A percentile compares a stretch with the other conserved stretches of the same genome.
These are phyloP conservation scores for Davidsoniella eucalypti DNA, from an alignment of 2,329 filamentous ascomycete species.

Conservation along the genomic window DNA sequence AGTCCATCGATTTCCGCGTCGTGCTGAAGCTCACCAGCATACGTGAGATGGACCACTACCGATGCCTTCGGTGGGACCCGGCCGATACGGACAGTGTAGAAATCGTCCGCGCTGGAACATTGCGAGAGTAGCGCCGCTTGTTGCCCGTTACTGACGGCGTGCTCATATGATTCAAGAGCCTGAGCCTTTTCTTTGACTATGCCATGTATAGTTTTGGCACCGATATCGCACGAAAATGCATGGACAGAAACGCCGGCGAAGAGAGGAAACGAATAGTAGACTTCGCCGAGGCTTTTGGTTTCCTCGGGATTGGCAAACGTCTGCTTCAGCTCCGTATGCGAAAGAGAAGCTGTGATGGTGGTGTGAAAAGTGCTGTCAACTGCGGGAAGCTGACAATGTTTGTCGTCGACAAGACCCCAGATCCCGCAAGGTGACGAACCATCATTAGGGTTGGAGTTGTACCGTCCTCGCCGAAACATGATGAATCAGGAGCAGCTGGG, in stretches of 20 bases:
- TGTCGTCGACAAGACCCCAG: background rate
- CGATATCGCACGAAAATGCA: constrained; percentile 48
- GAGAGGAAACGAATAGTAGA: constrained; percentile 53
- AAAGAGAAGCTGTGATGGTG: constrained; percentile 44
- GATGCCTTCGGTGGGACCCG: constrained; percentile 44
- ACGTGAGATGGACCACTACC: constrained; percentile 45
- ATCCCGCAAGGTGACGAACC: background rate
- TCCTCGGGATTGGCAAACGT: constrained; percentile 41
- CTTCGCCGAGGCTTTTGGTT: constrained; percentile 22
- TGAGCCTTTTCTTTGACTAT: constrained; percentile 49
- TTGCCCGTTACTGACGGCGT: constrained; percentile 40
- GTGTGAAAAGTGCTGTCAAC: constrained; percentile 40
- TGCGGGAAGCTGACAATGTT: constrained; percentile 34
- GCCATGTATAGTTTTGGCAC: constrained; percentile 41
- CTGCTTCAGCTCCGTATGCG: constrained; percentile 22
- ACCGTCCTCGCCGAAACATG: too few species aligned
- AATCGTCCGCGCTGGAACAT: constrained; percentile 40
- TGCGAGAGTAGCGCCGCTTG: constrained; percentile 51
- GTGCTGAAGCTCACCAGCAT: constrained; percentile 56
- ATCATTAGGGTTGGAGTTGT: background rate
- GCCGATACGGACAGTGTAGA: constrained; percentile 51
- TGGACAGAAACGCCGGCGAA: constrained; percentile 58
- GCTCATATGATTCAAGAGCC: constrained; percentile 41
- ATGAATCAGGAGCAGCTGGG: too few species aligned
- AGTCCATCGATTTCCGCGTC: constrained; percentile 51